phyloP scores from a whole-genome alignment of 306 rosid genomes.

The Prunus mume region DNA sequence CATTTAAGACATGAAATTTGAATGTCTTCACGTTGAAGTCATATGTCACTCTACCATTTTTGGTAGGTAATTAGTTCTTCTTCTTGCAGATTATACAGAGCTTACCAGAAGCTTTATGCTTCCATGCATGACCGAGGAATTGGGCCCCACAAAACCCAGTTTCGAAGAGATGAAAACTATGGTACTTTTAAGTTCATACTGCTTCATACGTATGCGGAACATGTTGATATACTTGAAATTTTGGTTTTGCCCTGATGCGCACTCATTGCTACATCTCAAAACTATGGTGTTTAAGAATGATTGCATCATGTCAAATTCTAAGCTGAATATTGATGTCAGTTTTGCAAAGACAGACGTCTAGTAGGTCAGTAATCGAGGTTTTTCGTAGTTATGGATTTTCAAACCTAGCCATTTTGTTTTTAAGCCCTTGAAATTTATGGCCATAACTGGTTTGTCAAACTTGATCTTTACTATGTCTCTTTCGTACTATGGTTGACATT shows the following conservation, averaged over 20 bases:
- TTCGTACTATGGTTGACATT: neutral
- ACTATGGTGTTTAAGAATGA: neutral
- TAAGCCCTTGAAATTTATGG: neutral
- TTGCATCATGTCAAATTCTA: neutral
- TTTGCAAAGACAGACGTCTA: neutral
- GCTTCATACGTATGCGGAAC: constrained; percentile 13
- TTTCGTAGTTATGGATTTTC: neutral
- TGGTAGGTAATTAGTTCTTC: constrained; percentile 27
- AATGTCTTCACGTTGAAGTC: constrained; percentile 6
- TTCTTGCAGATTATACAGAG: constrained; percentile 71
- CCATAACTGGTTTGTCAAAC: neutral
- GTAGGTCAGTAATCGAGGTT: neutral
- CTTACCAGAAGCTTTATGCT: constrained; percentile 76
- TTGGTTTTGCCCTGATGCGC: neutral
- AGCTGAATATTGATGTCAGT: neutral
- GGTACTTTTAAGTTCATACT: constrained; percentile 46
- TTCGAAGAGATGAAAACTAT: constrained; percentile 86
- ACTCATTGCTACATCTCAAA: neutral
- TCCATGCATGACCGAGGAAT: constrained; percentile 88
- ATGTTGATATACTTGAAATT: neutral
- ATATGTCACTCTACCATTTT: constrained; percentile 2
- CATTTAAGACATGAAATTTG: constrained; percentile 6
- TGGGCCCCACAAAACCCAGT: constrained; percentile 91
- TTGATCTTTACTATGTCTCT: neutral
- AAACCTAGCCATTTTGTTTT: neutral